Conservation (phyloP, 2,329 filamentous ascomycete species). For the Chaetomiaceae sp. region DNA sequence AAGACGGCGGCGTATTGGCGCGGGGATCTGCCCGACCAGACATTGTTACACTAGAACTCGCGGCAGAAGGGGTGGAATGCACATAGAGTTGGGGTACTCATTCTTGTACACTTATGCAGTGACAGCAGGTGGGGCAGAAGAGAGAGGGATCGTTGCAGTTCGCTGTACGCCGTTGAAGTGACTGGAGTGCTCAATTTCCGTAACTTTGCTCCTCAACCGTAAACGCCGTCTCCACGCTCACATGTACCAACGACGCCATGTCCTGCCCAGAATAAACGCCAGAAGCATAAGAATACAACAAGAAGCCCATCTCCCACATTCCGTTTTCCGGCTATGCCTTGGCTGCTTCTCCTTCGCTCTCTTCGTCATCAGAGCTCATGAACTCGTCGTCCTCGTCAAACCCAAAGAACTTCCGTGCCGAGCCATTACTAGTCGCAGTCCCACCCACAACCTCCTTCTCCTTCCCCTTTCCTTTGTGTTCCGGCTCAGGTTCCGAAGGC, state of each 20-base stretch:
- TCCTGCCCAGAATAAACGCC: not conserved
- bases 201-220: not conserved
- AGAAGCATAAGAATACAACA: not conserved
- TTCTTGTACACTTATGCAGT: slow-evolving; percentile 10
- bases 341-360: slow-evolving; percentile 35
- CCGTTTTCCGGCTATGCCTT: slow-evolving; percentile 13
- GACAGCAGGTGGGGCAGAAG: slow-evolving; percentile 1
- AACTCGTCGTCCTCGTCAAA: slow-evolving; percentile 78
- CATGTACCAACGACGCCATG: not conserved
- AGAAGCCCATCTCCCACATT: not conserved
- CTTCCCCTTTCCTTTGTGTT: slow-evolving; percentile 33
- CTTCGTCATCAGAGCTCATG: slow-evolving; percentile 64
- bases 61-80: slow-evolving; percentile 24
- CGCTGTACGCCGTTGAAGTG: not conserved
- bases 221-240: slow-evolving; percentile 9
- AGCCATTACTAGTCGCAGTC: slow-evolving; percentile 33
- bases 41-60: slow-evolving; percentile 25
- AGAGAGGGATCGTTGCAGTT: not conserved
- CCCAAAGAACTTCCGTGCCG: slow-evolving; percentile 57
- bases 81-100: slow-evolving; percentile 24
- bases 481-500: slow-evolving; percentile 38
- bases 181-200: slow-evolving; percentile 6
- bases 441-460: slow-evolving; percentile 35
- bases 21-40: slow-evolving; percentile 11
- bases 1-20: slow-evolving; percentile 16